These are phyloP conservation scores for Pyricularia sp. DNA, from an alignment of 2,329 filamentous ascomycete genomes.

Conservation along the genomic window DNA sequence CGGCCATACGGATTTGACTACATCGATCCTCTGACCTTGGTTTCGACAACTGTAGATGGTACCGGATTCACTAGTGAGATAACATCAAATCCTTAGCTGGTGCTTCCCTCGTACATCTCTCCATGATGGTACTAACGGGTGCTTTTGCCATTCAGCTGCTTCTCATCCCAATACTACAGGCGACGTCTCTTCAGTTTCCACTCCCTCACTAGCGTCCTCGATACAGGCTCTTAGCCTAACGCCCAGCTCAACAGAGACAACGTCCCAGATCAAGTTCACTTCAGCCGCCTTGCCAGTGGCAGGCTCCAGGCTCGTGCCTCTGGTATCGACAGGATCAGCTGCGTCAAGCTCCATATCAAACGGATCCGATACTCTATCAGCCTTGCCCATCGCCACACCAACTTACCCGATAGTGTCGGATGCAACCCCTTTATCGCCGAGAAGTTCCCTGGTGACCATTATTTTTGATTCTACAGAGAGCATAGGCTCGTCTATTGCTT, in stretches of 20 bases:
- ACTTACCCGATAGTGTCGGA: not conserved
- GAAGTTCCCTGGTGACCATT: not conserved
- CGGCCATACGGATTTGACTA: not conserved
- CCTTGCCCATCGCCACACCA: not conserved
- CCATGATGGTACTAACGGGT: not conserved
- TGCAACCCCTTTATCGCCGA: not conserved
- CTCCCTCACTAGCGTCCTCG: not conserved
- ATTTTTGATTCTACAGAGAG: not conserved
- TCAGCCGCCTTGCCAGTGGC: not conserved
- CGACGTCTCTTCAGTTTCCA: not conserved
- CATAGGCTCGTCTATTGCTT: not conserved
- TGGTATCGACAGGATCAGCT: not conserved
- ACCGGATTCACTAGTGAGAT: not conserved
- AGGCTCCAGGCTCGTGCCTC: not conserved
- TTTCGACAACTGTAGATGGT: not conserved
- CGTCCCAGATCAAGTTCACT: not conserved
- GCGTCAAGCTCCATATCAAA: not conserved
- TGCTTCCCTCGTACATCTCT: not conserved
- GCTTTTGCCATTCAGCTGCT: not conserved
- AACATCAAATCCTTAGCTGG: not conserved
- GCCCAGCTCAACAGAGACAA: not conserved
- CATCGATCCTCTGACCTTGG: not conserved
- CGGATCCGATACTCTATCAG: not conserved
- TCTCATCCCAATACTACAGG: not conserved
- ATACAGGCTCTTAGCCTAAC: not conserved